Base-by-base conservation (phyloP, 2,329 filamentous ascomycete species). In the Exophiala lecanii-corni region DNA sequence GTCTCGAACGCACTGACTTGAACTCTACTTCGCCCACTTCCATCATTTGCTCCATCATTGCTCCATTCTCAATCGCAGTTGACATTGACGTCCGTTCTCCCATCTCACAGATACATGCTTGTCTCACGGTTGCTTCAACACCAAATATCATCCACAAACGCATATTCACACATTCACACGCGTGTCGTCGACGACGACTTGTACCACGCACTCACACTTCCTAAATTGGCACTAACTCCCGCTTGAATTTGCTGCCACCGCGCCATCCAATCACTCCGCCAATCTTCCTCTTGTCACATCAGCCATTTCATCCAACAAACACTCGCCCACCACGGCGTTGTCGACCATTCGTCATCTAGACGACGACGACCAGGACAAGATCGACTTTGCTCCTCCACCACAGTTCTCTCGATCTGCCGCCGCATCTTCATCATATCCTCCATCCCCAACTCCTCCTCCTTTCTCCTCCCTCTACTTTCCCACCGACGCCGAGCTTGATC, bases 391-490 rank as follows among this genome's bases (percentile, higher is more conserved):
- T 58, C 64, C 59, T 38, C 64, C 63, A 48, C 66, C 66, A 41
- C 64, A 63, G 55, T 62, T 61, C 17, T 65, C 62, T 26, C 57
- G 51, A 41, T 61, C 61, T 23, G 61, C 62, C 55, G 60, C 67
- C 41, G 58, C 67, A 41, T 69, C 70, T 50, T 65, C 71, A 31
- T 69, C 73, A 36, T 64, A 63, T 62, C 67, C 71, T 61, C 70
- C 76, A 51, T 77, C 76, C 48, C 67, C 69, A 44, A 65, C 69
- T 45, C 78, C 79, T 50, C 79, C 79, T 50, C 75, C 79, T 49
- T 82, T 82, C 65, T 80, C 77, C 45, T 79, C 78, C 23, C 75
- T 81, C 60, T 79, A 78, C 63, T 78, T 76, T 57, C 64, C 72
- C 30, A 62, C 72, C 43, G 59, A 64, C 51, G 46, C 56, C 39